Percentiles rank a stretch among this genome's conserved stretches.
phyloP scores from a whole-genome alignment of 1,139 yeast species.

The Yamadazyma pseudoaaseri region DNA sequence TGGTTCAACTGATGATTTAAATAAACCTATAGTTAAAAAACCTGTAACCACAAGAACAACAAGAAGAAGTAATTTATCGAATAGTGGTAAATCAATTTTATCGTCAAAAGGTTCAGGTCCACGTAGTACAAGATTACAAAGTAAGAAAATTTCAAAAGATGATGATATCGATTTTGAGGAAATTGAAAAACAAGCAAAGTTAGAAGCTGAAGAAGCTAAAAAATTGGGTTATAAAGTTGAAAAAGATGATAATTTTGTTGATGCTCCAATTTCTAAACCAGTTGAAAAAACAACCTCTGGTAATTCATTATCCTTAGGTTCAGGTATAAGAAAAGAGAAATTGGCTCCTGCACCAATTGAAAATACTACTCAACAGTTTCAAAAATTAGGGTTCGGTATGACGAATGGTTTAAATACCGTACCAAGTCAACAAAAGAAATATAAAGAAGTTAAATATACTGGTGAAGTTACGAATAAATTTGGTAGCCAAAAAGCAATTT shows the following conservation, averaged over 20 bases:
- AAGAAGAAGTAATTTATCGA: slow-evolving; percentile 9
- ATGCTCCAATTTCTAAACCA: slow-evolving; percentile 5
- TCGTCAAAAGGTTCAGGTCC: slow-evolving; percentile 44
- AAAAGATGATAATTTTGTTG: slow-evolving; percentile 13
- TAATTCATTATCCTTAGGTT: slow-evolving; percentile 13
- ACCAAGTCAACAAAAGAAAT: slow-evolving; percentile 32
- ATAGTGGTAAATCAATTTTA: slow-evolving; percentile 32
- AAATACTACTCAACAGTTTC: slow-evolving; percentile 68
- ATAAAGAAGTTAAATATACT: slow-evolving; percentile 56
- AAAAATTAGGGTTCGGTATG: slow-evolving; percentile 86
- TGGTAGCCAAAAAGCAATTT: slow-evolving; percentile 89
- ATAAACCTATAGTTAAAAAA: slow-evolving; percentile 18
- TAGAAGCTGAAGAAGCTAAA: slow-evolving; percentile 74
- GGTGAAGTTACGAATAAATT: slow-evolving; percentile 75
- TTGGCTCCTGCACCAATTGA: slow-evolving; percentile 41
- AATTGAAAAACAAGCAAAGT: slow-evolving; percentile 81
- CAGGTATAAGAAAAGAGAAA: slow-evolving; percentile 16
- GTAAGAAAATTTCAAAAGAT: slow-evolving; percentile 47
- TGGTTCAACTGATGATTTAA: slow-evolving; percentile 38
- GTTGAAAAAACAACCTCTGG: slow-evolving; percentile 4
- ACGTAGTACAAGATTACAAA: slow-evolving; percentile 55
- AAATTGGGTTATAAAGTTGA: slow-evolving; percentile 65
- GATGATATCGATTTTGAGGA: slow-evolving; percentile 88
- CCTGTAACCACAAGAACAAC: slow-evolving; percentile 20
- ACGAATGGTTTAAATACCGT: slow-evolving; percentile 43